Percentiles rank a stretch among this genome's conserved stretches.
Conservation (phyloP, 176 grass and related monocot species). For the Pontederia paniculata region DNA sequence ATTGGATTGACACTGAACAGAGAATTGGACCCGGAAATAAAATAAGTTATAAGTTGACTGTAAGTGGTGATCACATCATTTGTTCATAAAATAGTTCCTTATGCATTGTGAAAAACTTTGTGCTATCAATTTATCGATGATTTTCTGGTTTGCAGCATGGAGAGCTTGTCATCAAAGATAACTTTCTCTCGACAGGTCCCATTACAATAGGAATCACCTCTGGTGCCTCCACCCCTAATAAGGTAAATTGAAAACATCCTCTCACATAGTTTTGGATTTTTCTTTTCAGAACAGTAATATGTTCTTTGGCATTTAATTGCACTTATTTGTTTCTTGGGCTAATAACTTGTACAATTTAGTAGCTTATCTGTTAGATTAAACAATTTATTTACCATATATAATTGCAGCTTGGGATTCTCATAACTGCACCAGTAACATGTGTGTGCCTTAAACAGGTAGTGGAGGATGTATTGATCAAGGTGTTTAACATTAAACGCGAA, state of each 20-base stretch:
- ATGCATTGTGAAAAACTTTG: neutral
- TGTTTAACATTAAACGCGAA: too few species aligned
- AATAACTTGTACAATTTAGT: too few species aligned
- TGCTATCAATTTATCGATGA: neutral
- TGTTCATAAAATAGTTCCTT: neutral
- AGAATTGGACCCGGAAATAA: constrained; percentile 93
- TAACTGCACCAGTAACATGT: too few species aligned
- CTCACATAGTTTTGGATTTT: too few species aligned
- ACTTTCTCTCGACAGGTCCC: constrained; percentile 70
- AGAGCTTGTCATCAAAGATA: constrained; percentile 78
- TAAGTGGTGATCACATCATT: constrained; percentile 22
- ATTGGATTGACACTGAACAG: constrained; percentile 88
- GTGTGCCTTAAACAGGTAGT: too few species aligned
- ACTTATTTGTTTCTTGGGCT: neutral
- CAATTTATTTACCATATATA: too few species aligned
- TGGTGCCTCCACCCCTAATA: constrained; percentile 91
- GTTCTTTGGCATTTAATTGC: neutral
- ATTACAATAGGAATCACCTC: constrained; percentile 82
- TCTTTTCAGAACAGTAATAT: too few species aligned
- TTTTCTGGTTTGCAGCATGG: constrained; percentile 54
- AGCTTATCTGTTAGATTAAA: too few species aligned
- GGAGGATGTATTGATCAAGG: too few species aligned
- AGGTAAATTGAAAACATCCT: too few species aligned
- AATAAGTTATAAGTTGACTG: constrained; percentile 86
- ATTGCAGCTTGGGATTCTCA: too few species aligned